Evolutionary conservation across 306 rosid genomes (phyloP).

Genomic region (Quercus gilva): DNA sequence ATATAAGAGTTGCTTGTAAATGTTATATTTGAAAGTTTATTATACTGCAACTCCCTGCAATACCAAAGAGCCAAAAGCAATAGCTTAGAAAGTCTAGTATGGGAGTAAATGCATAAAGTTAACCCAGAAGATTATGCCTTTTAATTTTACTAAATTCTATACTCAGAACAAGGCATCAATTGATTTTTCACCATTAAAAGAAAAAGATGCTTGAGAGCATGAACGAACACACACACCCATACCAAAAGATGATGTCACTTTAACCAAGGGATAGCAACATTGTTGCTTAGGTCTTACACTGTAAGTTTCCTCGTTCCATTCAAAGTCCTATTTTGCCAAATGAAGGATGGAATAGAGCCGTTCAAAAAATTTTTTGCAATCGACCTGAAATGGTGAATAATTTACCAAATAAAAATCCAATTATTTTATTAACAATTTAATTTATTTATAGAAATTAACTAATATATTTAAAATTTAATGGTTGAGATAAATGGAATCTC

Average conservation of each 20-base stretch:
- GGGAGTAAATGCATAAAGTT: background rate
- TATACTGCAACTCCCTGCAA: slow-evolving; percentile 83
- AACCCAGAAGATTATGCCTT: background rate
- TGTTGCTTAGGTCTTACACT: background rate
- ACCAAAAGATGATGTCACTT: too few species aligned
- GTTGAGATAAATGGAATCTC: background rate
- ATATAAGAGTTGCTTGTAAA: slow-evolving; percentile 42
- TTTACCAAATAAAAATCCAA: slow-evolving; percentile 2
- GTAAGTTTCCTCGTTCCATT: slow-evolving; percentile 27
- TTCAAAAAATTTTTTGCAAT: slow-evolving; percentile 65
- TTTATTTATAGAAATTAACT: slow-evolving; percentile 1
- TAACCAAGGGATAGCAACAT: background rate
- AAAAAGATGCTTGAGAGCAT: too few species aligned
- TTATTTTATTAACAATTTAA: slow-evolving; percentile 4
- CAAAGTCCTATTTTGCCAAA: slow-evolving; percentile 59
- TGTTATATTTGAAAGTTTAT: slow-evolving; percentile 29
- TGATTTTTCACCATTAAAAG: too few species aligned
- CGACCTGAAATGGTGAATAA: slow-evolving; percentile 60
- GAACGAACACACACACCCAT: too few species aligned
- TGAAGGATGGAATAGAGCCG: slow-evolving; percentile 61
- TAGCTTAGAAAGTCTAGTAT: too few species aligned
- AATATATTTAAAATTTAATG: background rate
- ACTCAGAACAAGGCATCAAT: too few species aligned
- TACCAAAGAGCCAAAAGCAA: slow-evolving; percentile 23
- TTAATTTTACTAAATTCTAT: too few species aligned